Conservation (phyloP, 495 filamentous ascomycete genomes). For the Podospora comata region DNA sequence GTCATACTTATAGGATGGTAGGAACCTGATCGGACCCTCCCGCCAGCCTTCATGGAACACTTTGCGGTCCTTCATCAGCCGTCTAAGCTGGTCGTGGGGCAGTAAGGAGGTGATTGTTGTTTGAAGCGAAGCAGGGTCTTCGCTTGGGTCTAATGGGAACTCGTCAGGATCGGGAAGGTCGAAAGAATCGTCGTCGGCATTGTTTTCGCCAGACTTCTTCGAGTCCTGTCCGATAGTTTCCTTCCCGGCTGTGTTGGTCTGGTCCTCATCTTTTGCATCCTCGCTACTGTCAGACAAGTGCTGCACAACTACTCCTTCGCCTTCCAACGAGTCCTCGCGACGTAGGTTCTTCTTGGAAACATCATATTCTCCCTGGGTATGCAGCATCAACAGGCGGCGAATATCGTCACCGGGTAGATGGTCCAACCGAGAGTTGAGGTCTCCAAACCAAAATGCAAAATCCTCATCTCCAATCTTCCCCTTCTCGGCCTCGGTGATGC, state of each 20-base stretch:
- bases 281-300: constrained; percentile 35
- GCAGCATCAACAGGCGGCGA: constrained; percentile 74
- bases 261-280: constrained; percentile 31
- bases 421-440: constrained; percentile 92
- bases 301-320: constrained; percentile 43
- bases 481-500: constrained; percentile 49
- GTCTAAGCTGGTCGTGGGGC: constrained; percentile 82
- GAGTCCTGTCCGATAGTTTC: constrained; percentile 13
- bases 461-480: constrained; percentile 87
- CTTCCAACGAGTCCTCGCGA: constrained; percentile 37
- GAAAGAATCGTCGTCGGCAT: constrained; percentile 36
- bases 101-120: constrained; percentile 82
- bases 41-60: constrained; percentile 88
- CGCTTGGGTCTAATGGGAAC: constrained; percentile 49
- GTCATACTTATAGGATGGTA: constrained; percentile 97
- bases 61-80: constrained; percentile 68
- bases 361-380: constrained; percentile 76
- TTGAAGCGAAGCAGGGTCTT: constrained; percentile 61
- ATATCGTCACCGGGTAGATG: constrained; percentile 88
- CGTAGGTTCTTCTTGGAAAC: constrained; percentile 37
- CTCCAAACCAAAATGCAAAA: constrained; percentile 93
- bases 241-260: constrained; percentile 8
- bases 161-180: constrained; percentile 53
- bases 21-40: constrained; percentile 82
- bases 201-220: constrained; percentile 26